phyloP scores from a whole-genome alignment of 495 filamentous ascomycete species.

The Trypethelium eluteriae region DNA sequence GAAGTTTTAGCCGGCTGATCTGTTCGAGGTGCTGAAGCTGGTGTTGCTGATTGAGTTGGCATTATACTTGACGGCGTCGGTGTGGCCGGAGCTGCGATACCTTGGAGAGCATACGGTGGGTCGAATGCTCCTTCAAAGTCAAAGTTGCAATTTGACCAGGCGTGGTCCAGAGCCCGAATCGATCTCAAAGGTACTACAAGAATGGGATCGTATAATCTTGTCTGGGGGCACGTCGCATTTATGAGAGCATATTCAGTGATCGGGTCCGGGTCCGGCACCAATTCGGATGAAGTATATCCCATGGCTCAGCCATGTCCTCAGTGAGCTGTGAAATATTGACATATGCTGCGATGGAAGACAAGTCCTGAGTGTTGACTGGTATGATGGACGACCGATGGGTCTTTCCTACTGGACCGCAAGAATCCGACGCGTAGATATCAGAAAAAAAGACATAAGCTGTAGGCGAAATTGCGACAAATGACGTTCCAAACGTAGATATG shows the following conservation, averaged over 20 bases:
- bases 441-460: slow-evolving; percentile 16
- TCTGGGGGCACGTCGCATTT: slow-evolving; percentile 8
- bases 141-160: neutral
- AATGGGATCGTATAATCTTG: neutral
- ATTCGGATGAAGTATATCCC: neutral
- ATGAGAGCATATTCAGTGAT: slow-evolving; percentile 18
- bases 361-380: neutral
- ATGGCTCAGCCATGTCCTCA: neutral
- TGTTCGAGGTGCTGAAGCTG: neutral
- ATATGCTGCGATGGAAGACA: slow-evolving; percentile 11
- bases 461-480: slow-evolving; percentile 8
- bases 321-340: neutral
- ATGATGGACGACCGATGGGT: slow-evolving; percentile 12
- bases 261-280: neutral
- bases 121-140: neutral
- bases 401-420: slow-evolving; percentile 9
- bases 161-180: neutral
- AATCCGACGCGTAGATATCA: slow-evolving; percentile 14
- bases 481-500: neutral
- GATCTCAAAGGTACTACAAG: neutral
- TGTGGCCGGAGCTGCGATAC: neutral
- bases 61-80: neutral
- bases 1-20: neutral
- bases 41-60: neutral
- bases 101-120: neutral